Percentiles rank a stretch among this genome's conserved stretches.
These are phyloP conservation scores for Lactifluus pinguis DNA, from an alignment of 768 basidiomycete genomes.

Conservation along the genomic window DNA sequence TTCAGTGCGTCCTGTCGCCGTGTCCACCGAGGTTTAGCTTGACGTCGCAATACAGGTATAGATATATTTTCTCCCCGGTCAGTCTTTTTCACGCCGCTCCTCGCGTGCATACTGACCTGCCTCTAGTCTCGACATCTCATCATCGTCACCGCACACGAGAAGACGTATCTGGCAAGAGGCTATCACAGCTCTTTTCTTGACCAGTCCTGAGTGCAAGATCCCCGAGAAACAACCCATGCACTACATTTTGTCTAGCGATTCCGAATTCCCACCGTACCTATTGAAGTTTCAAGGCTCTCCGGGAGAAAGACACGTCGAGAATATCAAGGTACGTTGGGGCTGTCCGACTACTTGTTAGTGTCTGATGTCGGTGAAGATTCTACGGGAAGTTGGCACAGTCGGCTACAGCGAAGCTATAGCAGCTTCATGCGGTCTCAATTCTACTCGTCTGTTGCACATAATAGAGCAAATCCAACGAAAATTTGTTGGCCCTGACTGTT, in stretches of 20 bases:
- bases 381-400: constrained; percentile 56
- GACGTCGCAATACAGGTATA: constrained; percentile 38
- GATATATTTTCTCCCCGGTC: constrained; percentile 76
- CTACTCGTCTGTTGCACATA: constrained; percentile 36
- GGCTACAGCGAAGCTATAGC: constrained; percentile 46
- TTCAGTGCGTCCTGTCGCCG: constrained; percentile 45
- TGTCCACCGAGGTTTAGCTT: background rate
- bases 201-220: constrained; percentile 48
- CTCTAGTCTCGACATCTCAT: constrained; percentile 47
- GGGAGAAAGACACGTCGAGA: constrained; percentile 67
- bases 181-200: constrained; percentile 56
- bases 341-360: background rate
- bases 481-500: constrained; percentile 64
- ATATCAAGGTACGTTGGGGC: constrained; percentile 50
- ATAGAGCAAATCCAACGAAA: constrained; percentile 45
- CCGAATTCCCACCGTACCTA: constrained; percentile 61
- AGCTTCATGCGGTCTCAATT: constrained; percentile 39
- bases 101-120: background rate
- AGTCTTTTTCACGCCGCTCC: background rate
- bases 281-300: constrained; percentile 53
- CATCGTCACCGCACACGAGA: constrained; percentile 48
- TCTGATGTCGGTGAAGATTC: constrained; percentile 39
- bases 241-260: constrained; percentile 49
- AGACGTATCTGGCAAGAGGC: constrained; percentile 78
- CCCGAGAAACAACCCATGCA: constrained; percentile 46